Base-by-base conservation (phyloP, 495 filamentous ascomycete species). In the Venustampulla echinocandica region DNA sequence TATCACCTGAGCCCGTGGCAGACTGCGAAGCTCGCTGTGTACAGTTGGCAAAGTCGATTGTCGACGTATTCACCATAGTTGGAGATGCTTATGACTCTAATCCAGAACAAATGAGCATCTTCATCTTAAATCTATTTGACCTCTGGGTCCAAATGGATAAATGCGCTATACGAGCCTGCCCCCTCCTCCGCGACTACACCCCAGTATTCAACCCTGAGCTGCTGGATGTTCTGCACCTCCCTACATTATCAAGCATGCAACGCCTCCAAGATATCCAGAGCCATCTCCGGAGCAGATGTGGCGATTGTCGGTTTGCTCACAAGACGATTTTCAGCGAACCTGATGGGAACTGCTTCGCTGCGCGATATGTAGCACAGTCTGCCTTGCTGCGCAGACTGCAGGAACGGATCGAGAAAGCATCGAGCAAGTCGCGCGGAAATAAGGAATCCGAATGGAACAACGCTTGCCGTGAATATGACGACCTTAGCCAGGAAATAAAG, bases 1-100 rank as follows among this genome's bases (percentile, higher is more conserved):
- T 27, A 44, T 23, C 21, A 18, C 18, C 22, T 18, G 20, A 50
- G 27, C 35, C 40, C 17, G 17, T 35, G 47, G 35, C 21, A 43
- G 35, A 36, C 22, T 25, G 27, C 27, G 17, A 44, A 35, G 38
- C 14, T 34, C 27, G 45, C 32, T 25, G 35, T 46, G 25, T 60
- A 1, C 15, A 57, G 4, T 30, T 75, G 0, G 61, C 64, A 4
- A 14, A 53, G 1, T 45, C 57, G 5, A 71, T 82, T 10, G 24
- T 48, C 1, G 17, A 46, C 0, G 64, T 70, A 19, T 46, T 76
- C 6, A 42, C 23, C 1, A 23, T 46, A 10, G 59, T 65, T 18
- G 61, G 52, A 6, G 45, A 53, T n/a, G 58, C 61, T 10, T 81
- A 78, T 50, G 60, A 68, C 9, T 52, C 45, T 4, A 63, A 75